Evolutionary conservation across 306 rosid species (phyloP).

Genomic region (Leucaena leucocephala): DNA sequence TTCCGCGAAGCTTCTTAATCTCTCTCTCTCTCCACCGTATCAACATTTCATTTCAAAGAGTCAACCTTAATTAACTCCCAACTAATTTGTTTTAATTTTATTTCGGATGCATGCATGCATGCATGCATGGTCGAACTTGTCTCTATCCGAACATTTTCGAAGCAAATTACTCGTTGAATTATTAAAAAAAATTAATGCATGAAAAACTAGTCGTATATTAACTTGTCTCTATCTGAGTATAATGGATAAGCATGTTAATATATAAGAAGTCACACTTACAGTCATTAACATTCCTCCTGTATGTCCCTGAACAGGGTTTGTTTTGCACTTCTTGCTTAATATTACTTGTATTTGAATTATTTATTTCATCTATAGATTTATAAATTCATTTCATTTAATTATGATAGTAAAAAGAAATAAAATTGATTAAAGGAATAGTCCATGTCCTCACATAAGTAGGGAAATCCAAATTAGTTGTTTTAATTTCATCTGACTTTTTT

Average conservation of each 20-base stretch:
- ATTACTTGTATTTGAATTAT: neutral
- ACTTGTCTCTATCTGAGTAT: neutral
- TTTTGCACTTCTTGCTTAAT: neutral
- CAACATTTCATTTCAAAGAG: neutral
- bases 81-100: neutral
- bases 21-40: neutral
- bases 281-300: neutral
- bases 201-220: no score
- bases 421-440: neutral
- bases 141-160: neutral
- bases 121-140: neutral
- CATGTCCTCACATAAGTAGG: neutral
- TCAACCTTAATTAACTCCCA: neutral
- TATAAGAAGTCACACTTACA: neutral
- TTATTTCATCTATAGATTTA: neutral
- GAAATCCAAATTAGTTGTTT: neutral
- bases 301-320: neutral
- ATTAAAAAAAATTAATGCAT: no score
- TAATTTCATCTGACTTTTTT: neutral
- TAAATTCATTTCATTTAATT: neutral
- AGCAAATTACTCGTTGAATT: neutral
- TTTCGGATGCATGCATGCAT: neutral
- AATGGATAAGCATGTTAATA: no score
- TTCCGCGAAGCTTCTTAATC: neutral
- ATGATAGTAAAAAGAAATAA: neutral